Conservation (phyloP, 495 filamentous ascomycete genomes). For the Aspergillus avenaceus region DNA sequence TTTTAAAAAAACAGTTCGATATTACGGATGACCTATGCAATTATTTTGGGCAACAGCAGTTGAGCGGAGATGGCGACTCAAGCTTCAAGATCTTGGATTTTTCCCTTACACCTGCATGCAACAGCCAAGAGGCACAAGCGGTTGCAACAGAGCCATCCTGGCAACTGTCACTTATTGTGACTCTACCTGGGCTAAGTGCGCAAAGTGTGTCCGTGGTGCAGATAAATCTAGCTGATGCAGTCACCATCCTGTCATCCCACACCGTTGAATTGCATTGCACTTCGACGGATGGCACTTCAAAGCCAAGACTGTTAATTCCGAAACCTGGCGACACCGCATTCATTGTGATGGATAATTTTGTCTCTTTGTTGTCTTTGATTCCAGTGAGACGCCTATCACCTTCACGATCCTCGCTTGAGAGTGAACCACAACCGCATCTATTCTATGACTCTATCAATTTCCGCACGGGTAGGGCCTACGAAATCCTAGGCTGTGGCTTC, state of each 20-base stretch:
- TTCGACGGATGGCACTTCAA: constrained; percentile 29
- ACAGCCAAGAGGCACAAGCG: constrained; percentile 10
- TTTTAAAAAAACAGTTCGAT: constrained; percentile 49
- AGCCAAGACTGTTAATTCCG: constrained; percentile 73
- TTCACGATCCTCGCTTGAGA: constrained; percentile 64
- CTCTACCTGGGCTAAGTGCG: constrained; percentile 14
- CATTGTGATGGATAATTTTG: constrained; percentile 68
- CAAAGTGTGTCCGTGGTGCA: constrained; percentile 28
- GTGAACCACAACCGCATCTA: constrained; percentile 46
- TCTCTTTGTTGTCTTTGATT: constrained; percentile 69
- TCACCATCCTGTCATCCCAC: constrained; percentile 26
- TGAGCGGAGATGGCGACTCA: constrained; percentile 26
- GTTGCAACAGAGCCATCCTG: constrained; percentile 21
- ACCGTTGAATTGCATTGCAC: constrained; percentile 22
- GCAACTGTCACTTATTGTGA: constrained; percentile 29
- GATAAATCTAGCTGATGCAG: constrained; percentile 21
- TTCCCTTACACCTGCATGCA: constrained; percentile 20
- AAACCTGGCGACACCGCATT: constrained; percentile 76
- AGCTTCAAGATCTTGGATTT: constrained; percentile 37
- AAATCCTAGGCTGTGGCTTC: constrained; percentile 40
- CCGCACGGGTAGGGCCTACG: constrained; percentile 54
- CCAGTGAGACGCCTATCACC: constrained; percentile 58
- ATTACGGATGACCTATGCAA: constrained; percentile 35
- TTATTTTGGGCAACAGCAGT: constrained; percentile 12
- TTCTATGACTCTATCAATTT: constrained; percentile 87